phyloP scores from a whole-genome alignment of 164 flowering plant species.

The Aristolochia contorta region DNA sequence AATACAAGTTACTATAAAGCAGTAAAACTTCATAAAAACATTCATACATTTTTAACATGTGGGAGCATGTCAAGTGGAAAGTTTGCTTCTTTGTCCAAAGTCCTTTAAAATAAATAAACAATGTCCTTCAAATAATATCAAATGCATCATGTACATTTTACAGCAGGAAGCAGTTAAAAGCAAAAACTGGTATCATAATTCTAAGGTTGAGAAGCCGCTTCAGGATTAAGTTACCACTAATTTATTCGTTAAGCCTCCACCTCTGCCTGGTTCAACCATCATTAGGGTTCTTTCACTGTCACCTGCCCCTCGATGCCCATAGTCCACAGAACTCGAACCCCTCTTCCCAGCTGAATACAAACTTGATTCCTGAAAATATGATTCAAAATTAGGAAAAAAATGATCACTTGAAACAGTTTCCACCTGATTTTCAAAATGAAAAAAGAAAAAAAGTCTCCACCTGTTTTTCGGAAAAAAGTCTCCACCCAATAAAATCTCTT shows the following conservation, averaged over 20 bases:
- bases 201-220: neutral
- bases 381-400: neutral
- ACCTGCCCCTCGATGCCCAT: constrained; percentile 21
- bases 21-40: neutral
- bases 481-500: neutral
- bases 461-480: neutral
- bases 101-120: no score
- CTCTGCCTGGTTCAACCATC: constrained; percentile 37
- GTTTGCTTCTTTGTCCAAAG: no score
- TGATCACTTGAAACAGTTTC: no score
- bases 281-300: constrained; percentile 50
- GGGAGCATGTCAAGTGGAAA: constrained; percentile 61
- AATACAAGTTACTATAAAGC: constrained; percentile 2
- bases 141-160: no score
- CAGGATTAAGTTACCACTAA: constrained; percentile 33
- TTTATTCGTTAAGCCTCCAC: constrained; percentile 20
- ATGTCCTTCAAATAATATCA: no score
- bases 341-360: constrained; percentile 13
- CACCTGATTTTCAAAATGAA: neutral
- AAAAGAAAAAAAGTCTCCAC: neutral
- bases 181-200: neutral
- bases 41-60: constrained; percentile 49
- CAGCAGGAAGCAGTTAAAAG: no score
- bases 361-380: constrained; percentile 34
- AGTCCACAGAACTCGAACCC: constrained; percentile 30